Evolutionary conservation across 2,329 filamentous ascomycete species (phyloP), one percentile per base, ranked within the genome.

Genomic region (Karstenula rhodostoma): DNA sequence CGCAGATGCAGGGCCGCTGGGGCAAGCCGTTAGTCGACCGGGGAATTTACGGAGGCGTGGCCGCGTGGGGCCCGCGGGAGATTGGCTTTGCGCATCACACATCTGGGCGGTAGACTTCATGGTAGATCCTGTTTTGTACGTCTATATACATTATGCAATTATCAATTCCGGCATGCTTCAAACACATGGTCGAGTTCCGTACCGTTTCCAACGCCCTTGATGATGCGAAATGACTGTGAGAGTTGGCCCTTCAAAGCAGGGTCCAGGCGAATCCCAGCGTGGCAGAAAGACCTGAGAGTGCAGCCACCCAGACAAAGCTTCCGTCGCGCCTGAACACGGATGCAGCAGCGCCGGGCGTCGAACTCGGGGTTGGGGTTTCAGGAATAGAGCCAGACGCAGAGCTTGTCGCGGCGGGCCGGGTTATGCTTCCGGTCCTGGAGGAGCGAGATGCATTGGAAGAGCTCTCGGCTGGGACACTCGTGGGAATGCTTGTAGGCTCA

Each of bases 221-320:
- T 13, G 19, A 42, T 46, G 33, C 40, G 19, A 35, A 55, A 57
- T 19, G 19, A 33, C 9, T 29, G 22, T 15, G 43, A 29, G 17
- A 46, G 19, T 32, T 19, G 32, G 23, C 44, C 4, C 22, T 37
- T 56, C 57, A 76, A 19, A 73, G 51, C 44, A 76, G 58, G 44
- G 68, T 66, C 58, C 73, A 69, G 15, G 66, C 67, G 58, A 71
- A 70, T 27, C 72, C 69, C 10, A 74, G 49, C 8, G 60, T 35
- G 12, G 69, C 55, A 22, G 67, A 68, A 22, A 67, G 17, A 2
- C 59, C 62, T 7, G 69, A 71, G 13, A 72, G 29, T 15, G 64
- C 68, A 29, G 71, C 35, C 1, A 67, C 69, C 40, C 71, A 55
- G 27, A 64, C 37, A 13, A 66, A 58, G 1, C 55, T 47, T 19